Evolutionary conservation across 768 basidiomycete species (phyloP).

Genomic region (Tephrocybe sp.): DNA sequence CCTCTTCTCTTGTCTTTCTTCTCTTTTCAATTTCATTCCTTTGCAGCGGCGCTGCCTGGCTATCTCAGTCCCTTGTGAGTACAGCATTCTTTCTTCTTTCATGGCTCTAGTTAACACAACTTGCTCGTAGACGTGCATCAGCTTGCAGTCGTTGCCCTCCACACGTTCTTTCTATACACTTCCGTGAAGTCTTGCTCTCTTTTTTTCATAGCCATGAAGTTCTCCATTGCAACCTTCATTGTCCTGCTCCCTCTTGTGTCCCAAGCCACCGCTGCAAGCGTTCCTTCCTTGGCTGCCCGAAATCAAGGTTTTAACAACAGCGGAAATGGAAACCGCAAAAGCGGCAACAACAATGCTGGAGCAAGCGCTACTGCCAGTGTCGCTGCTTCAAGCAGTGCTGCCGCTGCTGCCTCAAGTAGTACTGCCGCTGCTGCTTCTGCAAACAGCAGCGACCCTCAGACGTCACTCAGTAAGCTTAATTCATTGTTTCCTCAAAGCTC

Average conservation of each 20-base stretch:
- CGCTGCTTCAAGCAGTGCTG: not conserved
- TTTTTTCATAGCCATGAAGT: slow-evolving; percentile 45
- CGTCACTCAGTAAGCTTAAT: slow-evolving; percentile 33
- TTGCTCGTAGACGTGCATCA: slow-evolving; percentile 20
- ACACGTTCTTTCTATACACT: slow-evolving; percentile 39
- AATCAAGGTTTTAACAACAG: slow-evolving; percentile 17
- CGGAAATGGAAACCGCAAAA: slow-evolving; percentile 3
- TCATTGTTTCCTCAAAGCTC: not conserved
- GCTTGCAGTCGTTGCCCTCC: slow-evolving; percentile 24
- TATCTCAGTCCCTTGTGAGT: slow-evolving; percentile 25
- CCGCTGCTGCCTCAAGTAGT: not conserved
- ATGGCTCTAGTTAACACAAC: not conserved
- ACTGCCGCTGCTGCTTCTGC: slow-evolving; percentile 5
- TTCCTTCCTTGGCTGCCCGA: slow-evolving; percentile 24
- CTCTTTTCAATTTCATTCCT: slow-evolving; percentile 19
- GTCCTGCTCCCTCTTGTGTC: slow-evolving; percentile 38
- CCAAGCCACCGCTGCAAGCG: slow-evolving; percentile 25
- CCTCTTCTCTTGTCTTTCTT: slow-evolving; percentile 20
- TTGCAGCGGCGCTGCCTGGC: slow-evolving; percentile 56
- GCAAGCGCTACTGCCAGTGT: not conserved
- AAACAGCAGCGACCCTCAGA: slow-evolving; percentile 36
- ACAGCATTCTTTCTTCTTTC: not conserved
- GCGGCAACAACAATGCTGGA: not conserved
- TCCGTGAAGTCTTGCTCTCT: slow-evolving; percentile 41
- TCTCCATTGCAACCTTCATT: slow-evolving; percentile 37